These are phyloP conservation scores for Piromyces finnis DNA, from an alignment of 192 early-diverging fungal species.

Conservation along the genomic window DNA sequence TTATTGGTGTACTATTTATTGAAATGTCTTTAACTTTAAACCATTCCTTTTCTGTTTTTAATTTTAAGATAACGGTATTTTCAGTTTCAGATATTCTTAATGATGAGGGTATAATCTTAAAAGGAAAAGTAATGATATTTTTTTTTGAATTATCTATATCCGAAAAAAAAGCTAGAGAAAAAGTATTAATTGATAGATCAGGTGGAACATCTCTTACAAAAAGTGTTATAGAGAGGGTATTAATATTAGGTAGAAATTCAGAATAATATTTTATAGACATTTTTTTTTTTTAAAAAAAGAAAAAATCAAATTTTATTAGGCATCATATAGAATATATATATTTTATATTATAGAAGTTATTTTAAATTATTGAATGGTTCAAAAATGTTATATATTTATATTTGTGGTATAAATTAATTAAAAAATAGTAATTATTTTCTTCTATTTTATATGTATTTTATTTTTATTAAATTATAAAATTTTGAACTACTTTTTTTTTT, in stretches of 20 bases:
- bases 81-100: neutral
- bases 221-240: neutral
- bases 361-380: no score
- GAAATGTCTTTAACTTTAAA: neutral
- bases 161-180: neutral
- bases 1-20: neutral
- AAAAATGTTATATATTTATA: no score
- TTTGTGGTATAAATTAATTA: no score
- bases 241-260: neutral
- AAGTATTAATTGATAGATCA: neutral
- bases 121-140: neutral
- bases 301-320: no score
- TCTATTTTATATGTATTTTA: no score
- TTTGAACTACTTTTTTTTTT: no score
- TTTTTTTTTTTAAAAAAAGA: neutral
- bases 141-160: neutral
- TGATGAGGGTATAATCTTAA: neutral
- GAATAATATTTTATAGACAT: neutral
- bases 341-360: no score
- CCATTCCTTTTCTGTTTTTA: neutral
- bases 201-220: neutral
- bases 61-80: neutral
- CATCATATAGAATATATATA: no score
- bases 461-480: no score
- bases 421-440: no score